A percentile compares a stretch with the other conserved stretches of the same genome.
These are phyloP conservation scores for Termitomyces sp. DNA, from an alignment of 768 basidiomycete genomes.

Conservation along the genomic window DNA sequence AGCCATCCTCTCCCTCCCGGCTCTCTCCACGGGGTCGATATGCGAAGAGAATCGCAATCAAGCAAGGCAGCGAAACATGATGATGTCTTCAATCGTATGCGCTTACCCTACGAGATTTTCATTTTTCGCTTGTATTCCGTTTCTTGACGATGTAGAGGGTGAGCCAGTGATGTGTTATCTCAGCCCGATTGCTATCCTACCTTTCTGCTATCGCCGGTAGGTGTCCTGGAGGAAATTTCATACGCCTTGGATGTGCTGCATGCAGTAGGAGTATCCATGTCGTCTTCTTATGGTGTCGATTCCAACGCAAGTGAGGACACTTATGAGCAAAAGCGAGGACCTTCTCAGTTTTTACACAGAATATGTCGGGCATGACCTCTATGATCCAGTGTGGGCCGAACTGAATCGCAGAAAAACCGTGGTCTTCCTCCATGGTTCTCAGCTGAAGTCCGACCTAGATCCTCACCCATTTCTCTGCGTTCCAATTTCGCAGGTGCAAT, in stretches of 20 bases:
- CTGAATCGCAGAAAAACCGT: slow-evolving; percentile 52
- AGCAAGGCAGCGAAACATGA: slow-evolving; percentile 42
- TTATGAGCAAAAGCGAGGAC: background rate
- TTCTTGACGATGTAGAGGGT: slow-evolving; percentile 60
- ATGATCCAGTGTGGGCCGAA: slow-evolving; percentile 67
- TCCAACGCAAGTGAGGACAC: slow-evolving; percentile 40
- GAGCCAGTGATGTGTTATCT: background rate
- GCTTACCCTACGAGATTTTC: slow-evolving; percentile 53
- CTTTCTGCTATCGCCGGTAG: slow-evolving; percentile 23
- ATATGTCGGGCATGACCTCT: slow-evolving; percentile 61
- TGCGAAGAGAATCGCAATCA: slow-evolving; percentile 32
- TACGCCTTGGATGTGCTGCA: slow-evolving; percentile 55
- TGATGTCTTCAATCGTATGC: slow-evolving; percentile 40
- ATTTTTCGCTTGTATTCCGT: slow-evolving; percentile 64
- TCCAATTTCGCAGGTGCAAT: slow-evolving; percentile 57
- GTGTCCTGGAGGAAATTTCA: slow-evolving; percentile 51
- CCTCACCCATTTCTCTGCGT: slow-evolving; percentile 62
- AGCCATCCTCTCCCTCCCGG: slow-evolving; percentile 65
- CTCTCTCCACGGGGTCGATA: slow-evolving; percentile 35
- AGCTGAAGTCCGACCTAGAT: slow-evolving; percentile 56
- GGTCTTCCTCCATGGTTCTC: slow-evolving; percentile 71
- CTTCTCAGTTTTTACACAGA: slow-evolving; percentile 26
- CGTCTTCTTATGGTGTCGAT: slow-evolving; percentile 63
- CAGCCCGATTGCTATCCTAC: background rate
- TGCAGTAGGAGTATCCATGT: slow-evolving; percentile 59